phyloP scores from a whole-genome alignment of 2,329 filamentous ascomycete species.

The Trichoderma atrobrunneum region DNA sequence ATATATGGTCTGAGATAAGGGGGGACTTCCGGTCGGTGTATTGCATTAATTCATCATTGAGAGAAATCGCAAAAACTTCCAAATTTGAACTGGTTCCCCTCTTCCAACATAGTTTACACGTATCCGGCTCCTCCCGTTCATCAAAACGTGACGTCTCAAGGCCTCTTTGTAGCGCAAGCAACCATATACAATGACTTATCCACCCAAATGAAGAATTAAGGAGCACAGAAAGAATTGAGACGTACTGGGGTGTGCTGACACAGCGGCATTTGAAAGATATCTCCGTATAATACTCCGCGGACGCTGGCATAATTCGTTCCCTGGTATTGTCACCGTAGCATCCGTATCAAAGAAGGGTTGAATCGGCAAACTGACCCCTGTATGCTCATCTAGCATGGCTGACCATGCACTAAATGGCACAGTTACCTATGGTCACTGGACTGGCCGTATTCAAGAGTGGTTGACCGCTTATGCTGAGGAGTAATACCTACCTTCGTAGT shows the following conservation, averaged over 20 bases:
- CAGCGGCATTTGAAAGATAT: neutral
- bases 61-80: neutral
- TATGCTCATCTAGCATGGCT: neutral
- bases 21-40: neutral
- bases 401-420: neutral
- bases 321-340: neutral
- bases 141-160: neutral
- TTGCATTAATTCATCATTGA: neutral
- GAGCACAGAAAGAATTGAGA: neutral
- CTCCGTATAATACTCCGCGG: neutral
- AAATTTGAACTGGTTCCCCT: neutral
- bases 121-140: neutral
- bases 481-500: neutral
- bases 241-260: neutral
- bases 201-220: neutral
- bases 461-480: neutral
- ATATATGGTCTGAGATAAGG: neutral
- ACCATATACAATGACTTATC: neutral
- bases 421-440: neutral
- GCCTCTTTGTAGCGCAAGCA: neutral
- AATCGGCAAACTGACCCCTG: neutral
- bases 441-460: neutral
- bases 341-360: neutral
- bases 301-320: neutral
- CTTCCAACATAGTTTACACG: neutral